phyloP scores from a whole-genome alignment of 1,139 yeast species.

The Hyphopichia khmerensis region DNA sequence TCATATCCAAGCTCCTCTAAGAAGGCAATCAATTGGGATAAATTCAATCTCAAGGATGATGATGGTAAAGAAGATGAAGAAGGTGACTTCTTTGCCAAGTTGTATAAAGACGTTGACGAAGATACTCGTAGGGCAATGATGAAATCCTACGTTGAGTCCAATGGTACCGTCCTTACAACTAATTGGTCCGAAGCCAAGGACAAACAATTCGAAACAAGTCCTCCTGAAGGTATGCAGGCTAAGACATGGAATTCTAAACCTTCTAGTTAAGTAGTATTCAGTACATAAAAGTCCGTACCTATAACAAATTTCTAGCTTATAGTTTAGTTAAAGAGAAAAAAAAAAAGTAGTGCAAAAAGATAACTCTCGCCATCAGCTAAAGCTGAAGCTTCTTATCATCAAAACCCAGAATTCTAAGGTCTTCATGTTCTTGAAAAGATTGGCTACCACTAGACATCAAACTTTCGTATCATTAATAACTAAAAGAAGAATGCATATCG shows the following conservation, averaged over 20 bases:
- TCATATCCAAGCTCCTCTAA: slow-evolving; percentile 66
- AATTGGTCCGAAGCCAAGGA: slow-evolving; percentile 89
- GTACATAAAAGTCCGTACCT: no score
- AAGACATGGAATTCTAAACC: slow-evolving; percentile 35
- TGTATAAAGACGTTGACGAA: slow-evolving; percentile 81
- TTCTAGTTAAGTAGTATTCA: not conserved
- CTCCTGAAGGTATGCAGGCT: slow-evolving; percentile 72
- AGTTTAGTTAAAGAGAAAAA: no score
- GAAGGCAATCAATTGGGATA: slow-evolving; percentile 70
- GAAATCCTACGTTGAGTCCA: slow-evolving; percentile 92
- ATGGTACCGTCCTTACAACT: slow-evolving; percentile 91
- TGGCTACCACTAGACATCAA: not conserved
- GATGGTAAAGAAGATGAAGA: slow-evolving; percentile 51
- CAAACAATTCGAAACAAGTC: slow-evolving; percentile 64
- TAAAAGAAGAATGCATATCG: slow-evolving; percentile 69
- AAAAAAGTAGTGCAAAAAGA: no score
- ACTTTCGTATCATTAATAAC: not conserved
- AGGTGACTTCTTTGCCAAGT: slow-evolving; percentile 69
- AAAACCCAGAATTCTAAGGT: no score
- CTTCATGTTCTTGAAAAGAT: not conserved
- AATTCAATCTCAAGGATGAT: slow-evolving; percentile 53
- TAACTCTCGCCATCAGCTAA: no score
- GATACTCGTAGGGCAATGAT: slow-evolving; percentile 93
- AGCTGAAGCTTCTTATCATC: not conserved
- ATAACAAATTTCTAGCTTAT: no score